Base-by-base conservation (phyloP, 208 protist species). In the Trypanosoma lewisi region DNA sequence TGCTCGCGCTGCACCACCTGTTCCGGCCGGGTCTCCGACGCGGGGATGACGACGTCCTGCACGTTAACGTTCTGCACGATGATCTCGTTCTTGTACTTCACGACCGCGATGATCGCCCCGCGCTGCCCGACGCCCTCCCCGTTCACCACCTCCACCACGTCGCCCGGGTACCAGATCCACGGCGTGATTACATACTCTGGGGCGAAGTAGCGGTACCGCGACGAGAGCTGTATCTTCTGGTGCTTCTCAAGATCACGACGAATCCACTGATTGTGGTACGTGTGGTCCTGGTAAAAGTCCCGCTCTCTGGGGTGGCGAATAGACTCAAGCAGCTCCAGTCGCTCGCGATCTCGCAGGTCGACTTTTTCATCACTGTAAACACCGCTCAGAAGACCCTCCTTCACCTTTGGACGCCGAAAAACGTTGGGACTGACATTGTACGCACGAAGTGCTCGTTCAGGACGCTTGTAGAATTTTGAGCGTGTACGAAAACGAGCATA, bases 281-380 rank as follows among this genome's bases (percentile, higher is more conserved):
- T 95, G 84, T 95, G 89, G 44, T 95, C 89, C 64, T 95, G 89
- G 61, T 95, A 95, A 69, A 95, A 95, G 57, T 95, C 89, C 8
- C 86, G 78, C 59, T 95, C 89, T n/a, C 71, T 59, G 1, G 89
- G 89, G 72, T 93, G 84, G 17, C 89, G 89, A 19, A 95, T 87
- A 28, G 78, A 59, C 73, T 95, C 89, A 2, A 92, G 55, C 61
- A 93, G 62, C 60, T 93, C 85, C 21, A 95, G 67, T 12, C 83
- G 73, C 63, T 95, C 82, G 21, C 78, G 75, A 44, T 93, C 83
- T 14, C 84, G 77, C 50, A 95, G 72, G 65, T 95, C 89, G 0
- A 91, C 73, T 31, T 48, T 84, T 54, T 90, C 77, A 63, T 95
- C 87, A 4, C 60, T 71, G 73, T 93, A 89, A 53, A 85, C 70